Evolutionary conservation across 768 basidiomycete species (phyloP).

Genomic region (Calocybe cyanea): DNA sequence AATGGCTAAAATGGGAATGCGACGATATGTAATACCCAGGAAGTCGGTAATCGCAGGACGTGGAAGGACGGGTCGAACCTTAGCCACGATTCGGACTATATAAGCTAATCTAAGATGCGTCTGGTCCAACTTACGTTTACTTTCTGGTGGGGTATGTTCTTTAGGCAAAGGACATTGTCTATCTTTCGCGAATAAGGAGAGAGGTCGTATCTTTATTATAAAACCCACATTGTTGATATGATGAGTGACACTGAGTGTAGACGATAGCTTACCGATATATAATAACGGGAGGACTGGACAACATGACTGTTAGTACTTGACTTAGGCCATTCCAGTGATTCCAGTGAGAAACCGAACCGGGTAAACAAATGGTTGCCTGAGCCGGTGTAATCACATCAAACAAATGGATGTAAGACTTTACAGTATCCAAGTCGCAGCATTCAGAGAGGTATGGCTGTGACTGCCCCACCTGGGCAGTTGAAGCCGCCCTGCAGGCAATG

Average conservation of each 20-base stretch:
- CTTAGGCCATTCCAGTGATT: no score
- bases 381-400: no score
- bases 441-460: no score
- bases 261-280: conserved; percentile 39
- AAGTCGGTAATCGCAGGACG: conserved; percentile 53
- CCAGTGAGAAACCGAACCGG: no score
- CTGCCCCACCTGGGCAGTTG: no score
- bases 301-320: neutral
- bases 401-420: no score
- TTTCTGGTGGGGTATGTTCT: conserved; percentile 42
- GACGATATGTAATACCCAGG: conserved; percentile 51
- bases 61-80: conserved; percentile 50
- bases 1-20: conserved; percentile 57
- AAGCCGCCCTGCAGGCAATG: no score
- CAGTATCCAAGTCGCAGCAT: no score
- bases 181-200: conserved; percentile 52
- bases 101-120: neutral
- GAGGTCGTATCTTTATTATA: conserved; percentile 45
- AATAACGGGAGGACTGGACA: conserved; percentile 28
- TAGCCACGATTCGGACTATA: neutral
- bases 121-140: conserved; percentile 39
- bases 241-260: neutral
- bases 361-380: no score
- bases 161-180: conserved; percentile 46
- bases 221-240: neutral